Evolutionary conservation across 768 basidiomycete species (phyloP).

Genomic region (Tubosaeta sp.): DNA sequence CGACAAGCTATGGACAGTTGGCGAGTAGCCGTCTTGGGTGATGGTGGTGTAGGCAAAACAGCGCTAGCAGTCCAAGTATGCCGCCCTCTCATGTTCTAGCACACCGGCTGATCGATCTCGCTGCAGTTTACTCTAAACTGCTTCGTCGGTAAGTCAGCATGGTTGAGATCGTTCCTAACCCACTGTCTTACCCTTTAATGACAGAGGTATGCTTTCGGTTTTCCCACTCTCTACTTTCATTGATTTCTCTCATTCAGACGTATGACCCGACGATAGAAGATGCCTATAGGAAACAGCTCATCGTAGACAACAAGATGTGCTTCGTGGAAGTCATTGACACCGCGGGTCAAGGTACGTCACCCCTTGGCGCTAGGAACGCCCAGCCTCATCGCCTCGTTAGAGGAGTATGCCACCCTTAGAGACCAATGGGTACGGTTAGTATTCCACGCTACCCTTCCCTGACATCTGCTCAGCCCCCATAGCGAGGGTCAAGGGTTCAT

Average conservation of each 20-base stretch:
- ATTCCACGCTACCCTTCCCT: slow-evolving; percentile 1
- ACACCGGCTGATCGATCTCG: slow-evolving; percentile 9
- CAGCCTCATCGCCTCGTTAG: slow-evolving; percentile 40
- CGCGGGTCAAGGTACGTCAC: slow-evolving; percentile 83
- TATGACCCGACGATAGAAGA: slow-evolving; percentile 99
- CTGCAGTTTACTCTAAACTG: slow-evolving; percentile 91
- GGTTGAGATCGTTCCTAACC: slow-evolving; percentile 6
- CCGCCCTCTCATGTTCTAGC: not conserved
- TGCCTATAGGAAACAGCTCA: slow-evolving; percentile 91
- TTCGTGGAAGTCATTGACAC: slow-evolving; percentile 97
- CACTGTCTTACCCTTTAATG: slow-evolving; percentile 14
- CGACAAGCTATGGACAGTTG: slow-evolving; percentile 77
- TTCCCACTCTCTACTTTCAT: slow-evolving; percentile 6
- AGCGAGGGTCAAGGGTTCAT: slow-evolving; percentile 99
- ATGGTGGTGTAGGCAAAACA: slow-evolving; percentile 97
- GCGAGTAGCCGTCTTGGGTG: slow-evolving; percentile 94
- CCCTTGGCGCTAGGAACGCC: slow-evolving; percentile 1
- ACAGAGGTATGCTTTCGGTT: slow-evolving; percentile 48
- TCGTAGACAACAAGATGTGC: slow-evolving; percentile 93
- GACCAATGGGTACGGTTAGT: slow-evolving; percentile 97
- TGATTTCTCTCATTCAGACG: slow-evolving; percentile 47
- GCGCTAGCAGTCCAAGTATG: slow-evolving; percentile 91
- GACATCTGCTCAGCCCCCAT: slow-evolving; percentile 10
- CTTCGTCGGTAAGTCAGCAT: slow-evolving; percentile 74
- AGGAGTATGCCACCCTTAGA: slow-evolving; percentile 94